Percentiles rank a stretch among this genome's conserved stretches.
These are phyloP conservation scores for Phytophthora hybrid DNA, from an alignment of 352 stramenopile genomes.

Conservation along the genomic window DNA sequence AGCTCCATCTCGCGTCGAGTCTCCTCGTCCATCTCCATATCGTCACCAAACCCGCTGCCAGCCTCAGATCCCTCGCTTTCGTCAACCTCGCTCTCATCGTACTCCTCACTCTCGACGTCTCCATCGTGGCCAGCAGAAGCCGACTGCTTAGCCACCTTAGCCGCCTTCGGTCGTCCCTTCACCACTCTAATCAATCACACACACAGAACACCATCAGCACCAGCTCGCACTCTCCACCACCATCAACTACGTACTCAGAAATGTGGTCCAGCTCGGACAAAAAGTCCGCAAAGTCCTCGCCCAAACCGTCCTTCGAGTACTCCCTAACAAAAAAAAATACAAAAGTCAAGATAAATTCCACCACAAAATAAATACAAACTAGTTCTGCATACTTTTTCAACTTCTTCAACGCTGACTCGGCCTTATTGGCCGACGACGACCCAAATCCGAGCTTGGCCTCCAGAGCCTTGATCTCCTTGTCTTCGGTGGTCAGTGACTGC, in stretches of 20 bases:
- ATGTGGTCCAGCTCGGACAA: slow-evolving; percentile 76
- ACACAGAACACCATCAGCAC: slow-evolving; percentile 2
- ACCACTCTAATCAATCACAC: slow-evolving; percentile 55
- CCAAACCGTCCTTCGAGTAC: slow-evolving; percentile 80
- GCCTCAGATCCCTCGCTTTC: slow-evolving; percentile 36
- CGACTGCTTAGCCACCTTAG: slow-evolving; percentile 1
- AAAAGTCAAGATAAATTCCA: slow-evolving; percentile 14
- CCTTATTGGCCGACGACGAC: slow-evolving; percentile 46
- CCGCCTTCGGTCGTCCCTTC: slow-evolving; percentile 53
- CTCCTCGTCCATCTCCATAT: slow-evolving; percentile 85
- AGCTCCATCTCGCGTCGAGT: slow-evolving; percentile 79
- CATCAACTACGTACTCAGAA: slow-evolving; percentile 54
- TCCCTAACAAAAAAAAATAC: slow-evolving; percentile 52
- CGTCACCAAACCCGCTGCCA: slow-evolving; percentile 36
- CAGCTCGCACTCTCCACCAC: slow-evolving; percentile 3
- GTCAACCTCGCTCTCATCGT: slow-evolving; percentile 38
- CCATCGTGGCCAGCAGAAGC: slow-evolving; percentile 15
- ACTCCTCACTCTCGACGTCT: slow-evolving; percentile 34
- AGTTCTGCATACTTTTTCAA: slow-evolving; percentile 64
- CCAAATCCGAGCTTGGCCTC: slow-evolving; percentile 73
- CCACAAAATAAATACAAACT: neutral
- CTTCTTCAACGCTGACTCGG: slow-evolving; percentile 60
- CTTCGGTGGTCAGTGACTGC: slow-evolving; percentile 48
- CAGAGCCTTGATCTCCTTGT: slow-evolving; percentile 78
- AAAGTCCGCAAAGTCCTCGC: slow-evolving; percentile 87